These are phyloP conservation scores for Sedum album DNA, from an alignment of 164 flowering plant genomes.

Conservation along the genomic window DNA sequence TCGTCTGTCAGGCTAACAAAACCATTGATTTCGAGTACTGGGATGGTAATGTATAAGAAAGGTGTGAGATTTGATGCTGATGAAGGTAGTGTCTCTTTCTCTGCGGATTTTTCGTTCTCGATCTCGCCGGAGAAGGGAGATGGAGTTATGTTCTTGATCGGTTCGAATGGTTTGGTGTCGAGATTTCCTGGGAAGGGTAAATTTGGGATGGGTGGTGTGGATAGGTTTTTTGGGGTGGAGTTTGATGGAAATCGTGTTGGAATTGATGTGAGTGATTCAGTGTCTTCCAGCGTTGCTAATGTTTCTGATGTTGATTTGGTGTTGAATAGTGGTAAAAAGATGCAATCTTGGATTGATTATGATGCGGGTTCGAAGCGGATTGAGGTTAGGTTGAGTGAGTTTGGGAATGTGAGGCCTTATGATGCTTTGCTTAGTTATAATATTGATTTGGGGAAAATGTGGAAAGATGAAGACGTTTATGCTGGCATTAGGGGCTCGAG, in stretches of 20 bases:
- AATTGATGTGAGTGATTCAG: constrained; percentile 15
- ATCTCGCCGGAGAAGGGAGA: constrained; percentile 19
- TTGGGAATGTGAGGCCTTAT: constrained; percentile 17
- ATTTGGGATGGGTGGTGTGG: constrained; percentile 15
- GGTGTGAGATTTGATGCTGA: constrained; percentile 17
- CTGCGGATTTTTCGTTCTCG: constrained; percentile 24
- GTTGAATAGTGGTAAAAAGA: constrained; percentile 16
- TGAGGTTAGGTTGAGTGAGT: constrained; percentile 22
- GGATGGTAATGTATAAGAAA: constrained; percentile 12
- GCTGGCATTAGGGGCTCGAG: constrained; percentile 16
- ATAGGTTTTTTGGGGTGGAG: constrained; percentile 18
- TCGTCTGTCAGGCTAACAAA: constrained; percentile 15
- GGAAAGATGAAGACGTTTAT: constrained; percentile 19
- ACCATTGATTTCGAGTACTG: constrained; percentile 14
- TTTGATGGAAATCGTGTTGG: constrained; percentile 23
- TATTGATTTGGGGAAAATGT: constrained; percentile 18
- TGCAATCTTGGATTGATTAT: constrained; percentile 30
- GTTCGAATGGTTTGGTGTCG: constrained; percentile 9
- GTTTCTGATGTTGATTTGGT: constrained; percentile 13
- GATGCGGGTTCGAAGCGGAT: constrained; percentile 23
- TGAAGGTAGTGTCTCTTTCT: constrained; percentile 14
- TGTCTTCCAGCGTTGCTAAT: constrained; percentile 13
- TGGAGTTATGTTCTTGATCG: constrained; percentile 16
- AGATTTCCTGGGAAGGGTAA: constrained; percentile 13
- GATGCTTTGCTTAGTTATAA: constrained; percentile 15